phyloP scores from a whole-genome alignment of 2,329 filamentous ascomycete genomes.

The Tolypocladium cylindrosporum region DNA sequence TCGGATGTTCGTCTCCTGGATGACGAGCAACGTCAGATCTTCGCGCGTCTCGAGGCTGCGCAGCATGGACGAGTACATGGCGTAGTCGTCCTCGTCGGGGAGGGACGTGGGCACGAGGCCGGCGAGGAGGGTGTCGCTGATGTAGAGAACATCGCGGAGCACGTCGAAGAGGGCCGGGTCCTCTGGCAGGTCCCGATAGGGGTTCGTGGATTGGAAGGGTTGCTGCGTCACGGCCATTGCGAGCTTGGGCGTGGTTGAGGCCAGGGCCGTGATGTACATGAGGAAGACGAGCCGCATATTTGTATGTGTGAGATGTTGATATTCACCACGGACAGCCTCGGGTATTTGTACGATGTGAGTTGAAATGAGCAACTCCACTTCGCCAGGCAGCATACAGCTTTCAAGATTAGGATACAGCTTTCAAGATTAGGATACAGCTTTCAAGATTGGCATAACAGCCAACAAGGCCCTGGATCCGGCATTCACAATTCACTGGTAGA shows the following conservation, averaged over 20 bases:
- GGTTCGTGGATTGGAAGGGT: not conserved
- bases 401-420: not conserved
- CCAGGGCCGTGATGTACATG: not conserved
- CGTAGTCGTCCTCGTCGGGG: not conserved
- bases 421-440: not conserved
- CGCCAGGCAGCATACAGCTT: not conserved
- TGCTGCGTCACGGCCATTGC: not conserved
- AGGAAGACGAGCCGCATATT: not conserved
- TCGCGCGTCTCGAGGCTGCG: not conserved
- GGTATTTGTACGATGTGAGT: not conserved
- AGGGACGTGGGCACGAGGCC: not conserved
- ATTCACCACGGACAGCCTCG: no score
- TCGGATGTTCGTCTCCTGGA: not conserved
- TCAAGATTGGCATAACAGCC: not conserved
- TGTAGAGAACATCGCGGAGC: not conserved
- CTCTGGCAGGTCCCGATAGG: not conserved
- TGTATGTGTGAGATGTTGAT: no score
- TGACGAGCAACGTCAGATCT: not conserved
- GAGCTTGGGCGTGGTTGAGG: not conserved
- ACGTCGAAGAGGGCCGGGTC: not conserved
- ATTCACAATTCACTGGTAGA: not conserved
- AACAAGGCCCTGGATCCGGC: not conserved
- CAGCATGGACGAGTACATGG: not conserved
- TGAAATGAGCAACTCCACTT: not conserved
- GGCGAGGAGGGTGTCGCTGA: not conserved